These are phyloP conservation scores for Populus hybrid DNA, from an alignment of 441 rosid species.

Conservation along the genomic window DNA sequence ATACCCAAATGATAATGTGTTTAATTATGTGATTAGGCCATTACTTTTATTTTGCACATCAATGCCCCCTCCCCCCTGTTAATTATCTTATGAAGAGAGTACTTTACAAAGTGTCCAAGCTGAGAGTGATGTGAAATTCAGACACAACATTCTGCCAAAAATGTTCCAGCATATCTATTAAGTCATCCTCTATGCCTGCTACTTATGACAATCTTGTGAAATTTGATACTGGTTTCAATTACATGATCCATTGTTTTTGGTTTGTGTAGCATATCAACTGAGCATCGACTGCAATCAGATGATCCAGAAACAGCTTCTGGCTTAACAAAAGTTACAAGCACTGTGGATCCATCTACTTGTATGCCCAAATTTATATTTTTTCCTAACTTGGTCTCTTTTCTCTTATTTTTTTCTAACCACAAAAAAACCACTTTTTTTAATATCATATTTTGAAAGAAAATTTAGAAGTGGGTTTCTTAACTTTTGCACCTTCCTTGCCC, in stretches of 20 bases:
- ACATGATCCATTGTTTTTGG: slow-evolving; percentile 3
- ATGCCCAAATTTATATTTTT: slow-evolving; percentile 23
- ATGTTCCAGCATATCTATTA: neutral
- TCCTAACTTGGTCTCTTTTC: slow-evolving; percentile 14
- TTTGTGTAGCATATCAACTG: slow-evolving; percentile 39
- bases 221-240: neutral
- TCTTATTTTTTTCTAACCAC: neutral
- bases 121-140: neutral
- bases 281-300: slow-evolving; percentile 14
- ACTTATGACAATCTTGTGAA: slow-evolving; percentile 1
- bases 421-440: too few species aligned
- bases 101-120: neutral
- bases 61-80: too few species aligned
- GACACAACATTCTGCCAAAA: neutral
- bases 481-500: neutral
- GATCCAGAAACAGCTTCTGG: slow-evolving; percentile 31
- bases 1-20: neutral
- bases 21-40: neutral
- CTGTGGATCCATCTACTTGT: slow-evolving; percentile 28
- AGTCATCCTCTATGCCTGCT: neutral
- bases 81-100: neutral
- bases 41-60: neutral
- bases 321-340: slow-evolving; percentile 23
- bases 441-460: neutral
- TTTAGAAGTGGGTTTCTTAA: neutral